Conservation (phyloP, 2,329 filamentous ascomycete genomes). For the Albifimbria verrucaria region DNA sequence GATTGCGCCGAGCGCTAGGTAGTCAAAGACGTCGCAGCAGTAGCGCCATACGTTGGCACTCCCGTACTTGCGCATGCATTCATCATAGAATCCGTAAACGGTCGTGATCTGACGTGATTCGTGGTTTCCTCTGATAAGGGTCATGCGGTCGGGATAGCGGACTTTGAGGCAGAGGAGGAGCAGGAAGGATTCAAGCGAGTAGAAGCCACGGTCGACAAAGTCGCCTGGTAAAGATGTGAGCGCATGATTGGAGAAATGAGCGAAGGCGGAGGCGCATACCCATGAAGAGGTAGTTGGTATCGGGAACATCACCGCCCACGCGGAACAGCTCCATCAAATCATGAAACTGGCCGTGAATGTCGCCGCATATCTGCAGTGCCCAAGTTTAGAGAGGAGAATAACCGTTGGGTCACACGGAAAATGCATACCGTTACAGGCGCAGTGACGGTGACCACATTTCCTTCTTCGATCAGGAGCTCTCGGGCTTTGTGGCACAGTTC, state of each 20-base stretch:
- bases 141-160: slow-evolving; percentile 95
- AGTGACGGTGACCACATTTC: slow-evolving; percentile 92
- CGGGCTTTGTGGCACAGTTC: slow-evolving; percentile 97
- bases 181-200: slow-evolving; percentile 97
- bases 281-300: slow-evolving; percentile 98
- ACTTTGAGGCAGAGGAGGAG: slow-evolving; percentile 96
- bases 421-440: slow-evolving; percentile 80
- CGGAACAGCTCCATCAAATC: slow-evolving; percentile 96
- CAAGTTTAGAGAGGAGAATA: no score
- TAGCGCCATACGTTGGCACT: slow-evolving; percentile 99
- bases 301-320: slow-evolving; percentile 88
- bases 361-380: slow-evolving; percentile 73
- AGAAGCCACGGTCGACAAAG: slow-evolving; percentile 98
- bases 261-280: slow-evolving; percentile 43
- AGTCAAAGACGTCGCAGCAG: slow-evolving; percentile 98
- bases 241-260: not conserved
- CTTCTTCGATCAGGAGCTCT: slow-evolving; percentile 94
- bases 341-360: slow-evolving; percentile 96
- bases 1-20: slow-evolving; percentile 84
- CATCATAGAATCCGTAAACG: slow-evolving; percentile 99
- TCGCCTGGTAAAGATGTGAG: slow-evolving; percentile 57
- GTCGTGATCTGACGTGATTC: slow-evolving; percentile 98
- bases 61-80: slow-evolving; percentile 97
- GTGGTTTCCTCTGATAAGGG: slow-evolving; percentile 97
- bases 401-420: not conserved